These are phyloP conservation scores for Scutellaria baicalensis DNA, from an alignment of 257 asterid genomes.

Conservation along the genomic window DNA sequence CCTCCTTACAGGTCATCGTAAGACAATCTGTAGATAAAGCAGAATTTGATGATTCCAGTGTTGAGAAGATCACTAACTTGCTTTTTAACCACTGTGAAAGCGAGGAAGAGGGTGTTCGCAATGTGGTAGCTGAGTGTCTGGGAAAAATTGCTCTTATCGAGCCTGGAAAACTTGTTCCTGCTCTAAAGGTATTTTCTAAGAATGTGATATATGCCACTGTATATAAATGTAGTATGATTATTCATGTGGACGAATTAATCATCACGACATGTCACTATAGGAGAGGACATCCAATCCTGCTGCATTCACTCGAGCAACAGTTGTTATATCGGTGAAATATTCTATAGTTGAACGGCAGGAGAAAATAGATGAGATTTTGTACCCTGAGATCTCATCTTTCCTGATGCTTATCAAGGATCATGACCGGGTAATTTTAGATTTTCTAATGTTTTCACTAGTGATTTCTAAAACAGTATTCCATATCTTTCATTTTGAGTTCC, in stretches of 20 bases:
- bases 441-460: neutral
- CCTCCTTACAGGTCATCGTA: constrained; percentile 73
- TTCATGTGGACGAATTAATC: constrained; percentile 8
- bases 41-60: constrained; percentile 91
- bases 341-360: constrained; percentile 94
- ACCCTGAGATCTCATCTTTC: constrained; percentile 82
- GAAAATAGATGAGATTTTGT: constrained; percentile 83
- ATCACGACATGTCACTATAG: constrained; percentile 37
- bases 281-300: constrained; percentile 77
- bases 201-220: constrained; percentile 1
- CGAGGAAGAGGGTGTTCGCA: constrained; percentile 99
- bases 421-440: constrained; percentile 62
- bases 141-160: constrained; percentile 97
- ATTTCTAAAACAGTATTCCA: neutral
- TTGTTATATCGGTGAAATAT: constrained; percentile 86
- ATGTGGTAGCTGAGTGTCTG: constrained; percentile 97
- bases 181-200: constrained; percentile 62
- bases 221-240: neutral
- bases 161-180: constrained; percentile 96
- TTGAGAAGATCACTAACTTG: constrained; percentile 78
- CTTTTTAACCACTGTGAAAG: constrained; percentile 98
- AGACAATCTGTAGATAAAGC: constrained; percentile 98
- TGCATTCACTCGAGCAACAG: constrained; percentile 96
- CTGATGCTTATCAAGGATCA: constrained; percentile 89
- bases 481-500: neutral